These are phyloP conservation scores for Tuctoria greenei DNA, from an alignment of 176 grass and related monocot genomes.

Conservation along the genomic window DNA sequence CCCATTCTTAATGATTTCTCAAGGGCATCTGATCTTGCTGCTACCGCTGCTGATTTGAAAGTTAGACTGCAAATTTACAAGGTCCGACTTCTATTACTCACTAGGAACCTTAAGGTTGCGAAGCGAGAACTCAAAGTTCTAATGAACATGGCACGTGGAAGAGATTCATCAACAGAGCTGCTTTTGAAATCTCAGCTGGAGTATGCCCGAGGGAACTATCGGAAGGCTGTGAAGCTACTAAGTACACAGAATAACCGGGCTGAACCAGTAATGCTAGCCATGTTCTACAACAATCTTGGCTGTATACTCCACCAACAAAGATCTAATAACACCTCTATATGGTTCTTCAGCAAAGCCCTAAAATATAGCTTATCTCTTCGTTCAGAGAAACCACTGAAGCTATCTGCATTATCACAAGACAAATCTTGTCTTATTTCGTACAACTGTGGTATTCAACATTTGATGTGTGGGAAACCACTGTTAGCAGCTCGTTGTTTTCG, in stretches of 20 bases:
- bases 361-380: constrained; percentile 50
- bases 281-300: constrained; percentile 90
- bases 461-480: constrained; percentile 73
- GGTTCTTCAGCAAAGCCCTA: constrained; percentile 79
- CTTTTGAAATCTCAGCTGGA: constrained; percentile 94
- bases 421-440: constrained; percentile 76
- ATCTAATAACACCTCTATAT: constrained; percentile 59
- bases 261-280: constrained; percentile 65
- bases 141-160: constrained; percentile 95
- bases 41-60: constrained; percentile 75
- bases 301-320: constrained; percentile 91
- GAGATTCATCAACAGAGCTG: constrained; percentile 86
- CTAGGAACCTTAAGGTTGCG: constrained; percentile 85
- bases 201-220: constrained; percentile 83
- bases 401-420: constrained; percentile 67
- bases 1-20: constrained; percentile 59
- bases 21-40: constrained; percentile 70
- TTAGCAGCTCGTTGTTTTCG: constrained; percentile 76
- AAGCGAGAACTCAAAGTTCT: constrained; percentile 96
- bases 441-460: constrained; percentile 81
- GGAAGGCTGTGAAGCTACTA: constrained; percentile 92
- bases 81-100: constrained; percentile 73
- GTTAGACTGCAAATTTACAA: constrained; percentile 90
- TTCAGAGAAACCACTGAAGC: constrained; percentile 71
- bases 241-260: constrained; percentile 73